Conservation (phyloP, 1,284 basidiomycete genomes). For the Microbotryum violaceum region DNA sequence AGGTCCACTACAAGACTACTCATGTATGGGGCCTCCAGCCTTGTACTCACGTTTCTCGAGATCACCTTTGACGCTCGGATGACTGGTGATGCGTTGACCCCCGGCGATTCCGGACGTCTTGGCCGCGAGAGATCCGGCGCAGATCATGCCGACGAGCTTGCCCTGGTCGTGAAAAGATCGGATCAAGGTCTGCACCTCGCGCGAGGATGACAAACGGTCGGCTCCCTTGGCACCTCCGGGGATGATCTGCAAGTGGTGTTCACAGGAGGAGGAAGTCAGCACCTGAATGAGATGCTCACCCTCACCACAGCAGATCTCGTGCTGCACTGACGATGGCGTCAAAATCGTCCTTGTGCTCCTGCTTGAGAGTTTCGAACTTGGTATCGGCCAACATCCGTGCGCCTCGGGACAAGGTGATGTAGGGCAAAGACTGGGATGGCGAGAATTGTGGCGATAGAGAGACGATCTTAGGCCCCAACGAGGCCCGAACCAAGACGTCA, state of each 20-base stretch:
- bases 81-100: constrained; percentile 58
- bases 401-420: constrained; percentile 61
- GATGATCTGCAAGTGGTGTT: constrained; percentile 51
- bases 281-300: not conserved
- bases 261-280: not conserved
- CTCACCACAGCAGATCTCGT: not conserved
- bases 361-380: constrained; percentile 22
- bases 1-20: not conserved
- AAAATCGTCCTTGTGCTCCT: constrained; percentile 40
- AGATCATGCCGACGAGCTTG: constrained; percentile 72
- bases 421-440: constrained; percentile 23
- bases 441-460: constrained; percentile 27
- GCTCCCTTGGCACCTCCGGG: constrained; percentile 77
- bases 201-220: constrained; percentile 38
- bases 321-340: constrained; percentile 37
- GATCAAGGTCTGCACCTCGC: constrained; percentile 57
- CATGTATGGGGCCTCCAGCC: not conserved
- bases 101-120: constrained; percentile 54
- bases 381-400: constrained; percentile 64
- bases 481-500: constrained; percentile 68
- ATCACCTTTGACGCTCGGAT: constrained; percentile 62
- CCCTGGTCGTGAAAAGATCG: constrained; percentile 52
- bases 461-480: constrained; percentile 43
- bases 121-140: constrained; percentile 65
- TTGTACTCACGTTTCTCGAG: constrained; percentile 52